Conservation (phyloP, 257 asterid genomes). For the Primulina huaijiensis region DNA sequence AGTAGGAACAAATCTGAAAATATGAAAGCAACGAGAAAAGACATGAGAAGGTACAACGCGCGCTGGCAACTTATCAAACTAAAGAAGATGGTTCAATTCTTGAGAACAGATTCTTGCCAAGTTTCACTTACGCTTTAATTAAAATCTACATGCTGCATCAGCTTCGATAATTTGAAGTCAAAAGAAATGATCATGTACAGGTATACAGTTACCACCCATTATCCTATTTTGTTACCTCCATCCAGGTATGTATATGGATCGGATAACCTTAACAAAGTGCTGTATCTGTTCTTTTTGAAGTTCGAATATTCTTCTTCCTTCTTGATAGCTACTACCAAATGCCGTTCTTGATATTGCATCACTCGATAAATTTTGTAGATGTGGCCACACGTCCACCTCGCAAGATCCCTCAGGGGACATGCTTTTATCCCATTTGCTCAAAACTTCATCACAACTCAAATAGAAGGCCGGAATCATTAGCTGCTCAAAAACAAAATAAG, state of each 20-base stretch:
- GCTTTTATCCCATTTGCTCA: conserved; percentile 38
- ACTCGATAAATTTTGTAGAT: conserved; percentile 28
- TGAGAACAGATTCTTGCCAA: not conserved
- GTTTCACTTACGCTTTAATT: too few species aligned
- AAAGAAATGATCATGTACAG: not conserved
- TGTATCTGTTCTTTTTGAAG: conserved; percentile 27
- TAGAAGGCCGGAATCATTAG: conserved; percentile 19
- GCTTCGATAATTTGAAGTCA: not conserved
- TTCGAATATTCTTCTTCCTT: conserved; percentile 39
- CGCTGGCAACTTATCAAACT: not conserved
- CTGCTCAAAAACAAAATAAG: not conserved
- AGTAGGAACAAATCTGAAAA: conserved; percentile 16
- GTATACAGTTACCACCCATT: too few species aligned
- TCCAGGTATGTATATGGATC: conserved; percentile 27
- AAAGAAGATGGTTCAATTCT: not conserved
- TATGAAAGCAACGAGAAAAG: not conserved
- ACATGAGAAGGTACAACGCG: not conserved
- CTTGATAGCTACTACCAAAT: conserved; percentile 41
- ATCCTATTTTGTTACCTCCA: conserved; percentile 26
- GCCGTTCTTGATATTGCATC: conserved; percentile 47
- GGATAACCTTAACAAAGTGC: conserved; percentile 10
- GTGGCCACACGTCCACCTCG: too few species aligned
- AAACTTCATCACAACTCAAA: conserved; percentile 16
- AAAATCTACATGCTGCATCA: not conserved
- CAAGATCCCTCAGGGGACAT: conserved; percentile 21